Evolutionary conservation across 306 rosid species (phyloP).

Genomic region (Aeschynomene evenia): DNA sequence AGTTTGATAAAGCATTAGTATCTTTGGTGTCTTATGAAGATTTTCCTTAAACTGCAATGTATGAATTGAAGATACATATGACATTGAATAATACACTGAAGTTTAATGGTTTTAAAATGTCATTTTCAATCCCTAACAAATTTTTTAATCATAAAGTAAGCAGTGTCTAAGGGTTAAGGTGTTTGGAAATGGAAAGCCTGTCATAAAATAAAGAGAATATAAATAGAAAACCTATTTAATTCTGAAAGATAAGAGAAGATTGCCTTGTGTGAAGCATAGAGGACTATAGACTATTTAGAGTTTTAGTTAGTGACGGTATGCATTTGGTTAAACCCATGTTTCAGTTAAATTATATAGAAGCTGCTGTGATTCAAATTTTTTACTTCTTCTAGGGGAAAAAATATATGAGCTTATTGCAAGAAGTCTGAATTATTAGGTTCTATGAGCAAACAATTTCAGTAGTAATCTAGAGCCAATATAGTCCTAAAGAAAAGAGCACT

Average conservation of each 20-base stretch:
- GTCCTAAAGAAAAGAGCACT: neutral
- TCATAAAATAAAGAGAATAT: no score
- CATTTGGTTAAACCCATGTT: neutral
- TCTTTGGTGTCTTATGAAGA: slow-evolving; percentile 3
- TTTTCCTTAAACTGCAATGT: neutral
- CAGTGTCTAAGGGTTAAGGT: slow-evolving; percentile 10
- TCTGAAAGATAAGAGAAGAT: neutral
- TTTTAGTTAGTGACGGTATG: neutral
- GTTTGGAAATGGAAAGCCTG: slow-evolving; percentile 7
- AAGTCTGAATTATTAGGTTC: neutral
- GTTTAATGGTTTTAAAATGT: neutral
- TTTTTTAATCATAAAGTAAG: neutral
- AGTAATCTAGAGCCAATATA: neutral
- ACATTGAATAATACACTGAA: neutral
- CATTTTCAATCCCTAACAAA: neutral
- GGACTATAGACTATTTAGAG: neutral
- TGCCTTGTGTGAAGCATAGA: neutral
- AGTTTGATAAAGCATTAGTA: slow-evolving; percentile 5
- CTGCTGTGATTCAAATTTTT: neutral
- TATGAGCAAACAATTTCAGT: neutral
- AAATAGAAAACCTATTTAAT: neutral
- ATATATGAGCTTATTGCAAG: neutral
- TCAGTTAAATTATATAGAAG: slow-evolving; percentile 5
- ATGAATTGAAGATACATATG: neutral
- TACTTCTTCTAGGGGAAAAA: neutral